phyloP scores from a whole-genome alignment of 192 early-diverging fungal species.

The Linnemannia schmuckeri region DNA sequence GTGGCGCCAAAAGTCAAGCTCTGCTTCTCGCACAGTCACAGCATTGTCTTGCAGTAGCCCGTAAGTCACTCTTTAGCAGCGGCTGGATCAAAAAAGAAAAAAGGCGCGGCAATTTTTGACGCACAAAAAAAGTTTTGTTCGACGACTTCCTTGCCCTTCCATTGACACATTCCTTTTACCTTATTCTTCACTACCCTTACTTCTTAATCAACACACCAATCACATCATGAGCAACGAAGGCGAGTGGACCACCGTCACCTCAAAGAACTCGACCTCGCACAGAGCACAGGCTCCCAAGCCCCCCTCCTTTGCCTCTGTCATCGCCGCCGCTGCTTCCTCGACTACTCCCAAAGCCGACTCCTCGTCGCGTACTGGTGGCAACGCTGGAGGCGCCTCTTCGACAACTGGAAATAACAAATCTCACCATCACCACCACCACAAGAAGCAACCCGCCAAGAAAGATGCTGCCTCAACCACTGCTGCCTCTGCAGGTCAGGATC shows the following conservation, averaged over 20 bases:
- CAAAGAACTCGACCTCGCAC: conserved; percentile 46
- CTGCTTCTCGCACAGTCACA: not conserved
- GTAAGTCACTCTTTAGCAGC: not conserved
- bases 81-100: conserved; percentile 4
- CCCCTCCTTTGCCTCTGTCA: conserved; percentile 9
- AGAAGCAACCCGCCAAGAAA: conserved; percentile 28
- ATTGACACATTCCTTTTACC: not conserved
- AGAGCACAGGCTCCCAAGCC: conserved; percentile 40
- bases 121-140: conserved; percentile 3
- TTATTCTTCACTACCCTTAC: not conserved
- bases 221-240: conserved; percentile 53
- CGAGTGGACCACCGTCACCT: conserved; percentile 56
- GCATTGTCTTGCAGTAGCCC: conserved; percentile 2
- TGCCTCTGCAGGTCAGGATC: not conserved
- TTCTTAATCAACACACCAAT: not conserved
- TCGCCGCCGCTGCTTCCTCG: conserved; percentile 9
- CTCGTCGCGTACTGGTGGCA: conserved; percentile 3
- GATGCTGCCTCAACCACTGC: conserved; percentile 6
- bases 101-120: not conserved
- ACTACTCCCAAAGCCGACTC: conserved; percentile 14
- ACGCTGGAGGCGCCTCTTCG: not conserved
- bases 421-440: conserved; percentile 19
- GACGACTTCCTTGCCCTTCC: conserved; percentile 1
- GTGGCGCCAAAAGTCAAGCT: not conserved
- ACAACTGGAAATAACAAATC: conserved; percentile 11